Evolutionary conservation across 2,329 filamentous ascomycete species (phyloP).

Genomic region (Penicillium sumatraense): DNA sequence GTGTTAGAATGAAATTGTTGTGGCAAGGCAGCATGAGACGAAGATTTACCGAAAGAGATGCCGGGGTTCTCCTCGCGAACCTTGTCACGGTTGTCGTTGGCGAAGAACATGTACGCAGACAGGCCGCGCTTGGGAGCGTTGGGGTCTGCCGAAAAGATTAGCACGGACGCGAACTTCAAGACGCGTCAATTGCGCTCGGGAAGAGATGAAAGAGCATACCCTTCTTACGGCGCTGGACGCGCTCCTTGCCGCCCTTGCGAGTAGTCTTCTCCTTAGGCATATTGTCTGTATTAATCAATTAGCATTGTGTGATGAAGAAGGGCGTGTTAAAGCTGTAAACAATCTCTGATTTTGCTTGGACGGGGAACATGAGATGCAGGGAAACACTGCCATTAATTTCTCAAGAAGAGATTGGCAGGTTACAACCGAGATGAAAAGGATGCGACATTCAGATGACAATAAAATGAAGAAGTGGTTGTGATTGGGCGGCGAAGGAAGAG

Average conservation of each 20-base stretch:
- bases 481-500: not conserved
- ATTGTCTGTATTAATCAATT: constrained; percentile 35
- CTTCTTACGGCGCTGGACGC: constrained; percentile 73
- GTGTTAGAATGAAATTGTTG: constrained; percentile 18
- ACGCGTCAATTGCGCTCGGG: not conserved
- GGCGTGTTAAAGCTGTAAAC: not conserved
- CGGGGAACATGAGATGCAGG: not conserved
- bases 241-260: constrained; percentile 63
- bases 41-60: constrained; percentile 80
- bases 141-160: constrained; percentile 68
- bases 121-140: constrained; percentile 99
- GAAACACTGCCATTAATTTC: not conserved
- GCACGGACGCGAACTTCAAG: constrained; percentile 2
- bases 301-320: not conserved
- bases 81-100: constrained; percentile 98
- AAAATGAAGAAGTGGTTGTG: not conserved
- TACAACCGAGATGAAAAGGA: not conserved
- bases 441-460: not conserved
- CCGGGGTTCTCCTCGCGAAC: constrained; percentile 98
- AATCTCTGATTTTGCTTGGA: not conserved
- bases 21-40: not conserved
- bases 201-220: constrained; percentile 50
- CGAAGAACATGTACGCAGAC: constrained; percentile 99
- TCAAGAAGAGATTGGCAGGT: not conserved
- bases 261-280: constrained; percentile 73